Evolutionary conservation across 331 rosid genomes (phyloP), one percentile per base, ranked within the genome.

Genomic region (Quercus phellos): DNA sequence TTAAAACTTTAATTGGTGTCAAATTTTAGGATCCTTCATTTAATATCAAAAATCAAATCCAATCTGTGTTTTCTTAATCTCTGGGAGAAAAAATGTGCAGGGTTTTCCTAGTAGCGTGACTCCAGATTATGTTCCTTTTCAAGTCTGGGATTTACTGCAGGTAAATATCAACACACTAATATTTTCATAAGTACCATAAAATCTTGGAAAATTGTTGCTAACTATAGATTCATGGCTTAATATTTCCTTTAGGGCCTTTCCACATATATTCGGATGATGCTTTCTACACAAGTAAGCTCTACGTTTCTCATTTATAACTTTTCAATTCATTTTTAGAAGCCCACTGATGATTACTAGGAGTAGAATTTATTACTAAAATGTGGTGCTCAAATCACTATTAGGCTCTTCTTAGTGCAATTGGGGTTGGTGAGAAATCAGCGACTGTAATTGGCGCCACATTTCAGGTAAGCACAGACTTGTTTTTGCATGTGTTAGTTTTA

Each of bases 41-140:
- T 38, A 7, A 38, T 38, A 66, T 0, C 26, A 35, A 34, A 34
- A 66, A 8, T 8, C 71, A 9, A 18, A 35, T 70, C 10, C 42
- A 24, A 38, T 7, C 34, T 54, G 17, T 22, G 17, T 68, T 16
- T 55, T 22, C 14, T 82, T 68, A 46, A 50, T 73, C 77, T 24
- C 30, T 56, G 70, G 76, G 51, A 19, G 51, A 19, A 32, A 17
- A 30, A 32, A 75, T 66, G 5, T 79, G 76, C 92, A 92, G 99
- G 99, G 95, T n/a, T 92, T 94, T 86, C 99, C 99, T 2, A 90
- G 86, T 72, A 94, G 98, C 80, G 97, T 94, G 58, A 94, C 99
- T 55, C 87, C 97, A 35, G 99, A 94, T 92, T 94, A 94, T 85
- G 85, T 85, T 56, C 89, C 95, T 78, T 94, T 94, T 87, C 99